Evolutionary conservation across 2,329 filamentous ascomycete genomes (phyloP), one percentile per base, ranked within the genome.

Genomic region (Paecilomyces sp.): DNA sequence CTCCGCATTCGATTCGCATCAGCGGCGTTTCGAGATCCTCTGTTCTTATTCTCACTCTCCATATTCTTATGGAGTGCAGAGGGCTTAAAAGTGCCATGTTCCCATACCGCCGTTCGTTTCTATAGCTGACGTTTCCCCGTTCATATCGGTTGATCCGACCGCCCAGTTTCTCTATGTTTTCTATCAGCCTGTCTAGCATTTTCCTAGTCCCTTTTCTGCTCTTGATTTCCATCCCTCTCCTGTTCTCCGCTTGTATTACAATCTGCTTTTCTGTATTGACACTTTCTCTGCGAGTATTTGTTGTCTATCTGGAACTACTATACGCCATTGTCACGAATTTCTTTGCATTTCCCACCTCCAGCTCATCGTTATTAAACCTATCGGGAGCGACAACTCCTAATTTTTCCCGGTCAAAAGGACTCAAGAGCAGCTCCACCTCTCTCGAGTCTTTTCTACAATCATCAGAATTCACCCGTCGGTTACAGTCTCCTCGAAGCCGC

Each of bases 271-370:
- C 87, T 47, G 83, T 87, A 63, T 77, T 82, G 41, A 78, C 88
- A 36, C 80, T 90, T 55, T 80, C 84, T 67, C 74, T 87, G 62
- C 82, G 86, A 25, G 81, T 87, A 25, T 75, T 82, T 54, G 68
- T 88, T 57, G 82, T 88, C 59, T 89, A 88, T 68, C 73, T 88
- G 61, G 85, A 89, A 67, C 77, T 89, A 57, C 82, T 79, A 52
- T 71, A 85, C 22, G 83, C 83, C 7, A 76, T 88, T 3, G 68
- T 88, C 1, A 81, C 82, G 5, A 82, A 83, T 57, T 82, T 83
- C 62, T 71, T 88, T 12, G 66, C 68, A 8, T 66, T 61, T 3
- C 66, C 71, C 5, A 36, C 34, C 2, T 56, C 65, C 8, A 68
- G 62, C 9, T 66, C 65, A 1, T 72, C 72, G 6, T 64, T 73